Percentiles rank a stretch among this genome's conserved stretches.
phyloP scores from a whole-genome alignment of 1,139 yeast species.

The Geotrichum citri-aurantii region DNA sequence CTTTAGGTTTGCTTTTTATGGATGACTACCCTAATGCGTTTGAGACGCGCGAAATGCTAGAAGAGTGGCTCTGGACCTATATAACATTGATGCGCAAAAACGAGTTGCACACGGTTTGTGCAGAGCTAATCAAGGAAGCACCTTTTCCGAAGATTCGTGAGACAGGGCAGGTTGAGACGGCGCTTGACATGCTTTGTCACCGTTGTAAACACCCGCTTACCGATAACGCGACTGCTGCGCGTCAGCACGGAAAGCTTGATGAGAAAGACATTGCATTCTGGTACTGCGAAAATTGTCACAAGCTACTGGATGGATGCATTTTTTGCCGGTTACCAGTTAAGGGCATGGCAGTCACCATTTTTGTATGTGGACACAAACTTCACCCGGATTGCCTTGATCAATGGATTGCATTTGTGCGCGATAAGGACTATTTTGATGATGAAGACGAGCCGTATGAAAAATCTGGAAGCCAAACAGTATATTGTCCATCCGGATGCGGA shows the following conservation, averaged over 20 bases:
- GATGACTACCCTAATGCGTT: conserved; percentile 37
- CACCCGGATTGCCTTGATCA: conserved; percentile 73
- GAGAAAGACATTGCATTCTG: conserved; percentile 55
- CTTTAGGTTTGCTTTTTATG: conserved; percentile 54
- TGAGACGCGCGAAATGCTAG: conserved; percentile 30
- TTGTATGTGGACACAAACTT: conserved; percentile 83
- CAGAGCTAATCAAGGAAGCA: conserved; percentile 47
- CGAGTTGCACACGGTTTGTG: conserved; percentile 52
- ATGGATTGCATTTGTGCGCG: conserved; percentile 49
- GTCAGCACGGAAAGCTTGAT: background rate
- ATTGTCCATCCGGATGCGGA: conserved; percentile 80
- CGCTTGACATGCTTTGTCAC: conserved; percentile 61
- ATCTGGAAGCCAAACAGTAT: conserved; percentile 41
- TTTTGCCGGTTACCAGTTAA: conserved; percentile 74
- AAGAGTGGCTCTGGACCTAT: conserved; percentile 56
- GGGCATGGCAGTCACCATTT: conserved; percentile 61
- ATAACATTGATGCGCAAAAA: conserved; percentile 51
- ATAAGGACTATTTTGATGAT: background rate
- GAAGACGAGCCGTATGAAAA: conserved; percentile 40
- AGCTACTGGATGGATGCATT: conserved; percentile 61
- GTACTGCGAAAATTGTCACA: conserved; percentile 74
- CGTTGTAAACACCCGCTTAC: conserved; percentile 57
- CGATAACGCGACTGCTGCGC: conserved; percentile 48
- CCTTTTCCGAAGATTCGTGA: conserved; percentile 43
- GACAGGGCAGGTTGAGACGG: conserved; percentile 50